These are phyloP conservation scores for Tephrocybe sp. DNA, from an alignment of 768 basidiomycete genomes.

Conservation along the genomic window DNA sequence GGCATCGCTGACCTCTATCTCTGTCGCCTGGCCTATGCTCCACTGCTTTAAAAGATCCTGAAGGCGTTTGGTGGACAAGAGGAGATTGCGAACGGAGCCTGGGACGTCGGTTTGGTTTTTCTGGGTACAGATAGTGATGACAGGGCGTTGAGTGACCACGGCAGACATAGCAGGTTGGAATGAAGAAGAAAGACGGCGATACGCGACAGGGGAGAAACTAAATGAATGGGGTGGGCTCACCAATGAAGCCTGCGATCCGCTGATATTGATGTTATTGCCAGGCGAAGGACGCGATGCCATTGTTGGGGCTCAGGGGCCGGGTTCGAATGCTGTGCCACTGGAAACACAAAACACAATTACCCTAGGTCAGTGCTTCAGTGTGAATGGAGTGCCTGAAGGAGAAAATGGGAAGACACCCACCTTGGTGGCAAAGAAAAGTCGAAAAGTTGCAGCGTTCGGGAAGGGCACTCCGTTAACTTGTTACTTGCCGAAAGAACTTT, in stretches of 20 bases:
- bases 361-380: background rate
- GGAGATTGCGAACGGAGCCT: conserved; percentile 59
- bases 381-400: background rate
- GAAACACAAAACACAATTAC: conserved; percentile 4
- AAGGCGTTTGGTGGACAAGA: conserved; percentile 81
- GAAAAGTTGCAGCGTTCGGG: background rate
- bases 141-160: conserved; percentile 16
- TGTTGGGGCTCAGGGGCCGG: background rate
- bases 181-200: background rate
- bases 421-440: background rate
- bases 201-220: background rate
- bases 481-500: background rate
- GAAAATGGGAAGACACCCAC: background rate
- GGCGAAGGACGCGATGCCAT: conserved; percentile 13
- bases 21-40: conserved; percentile 55
- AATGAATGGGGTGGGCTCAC: conserved; percentile 11
- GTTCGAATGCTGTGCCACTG: conserved; percentile 16
- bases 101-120: conserved; percentile 46
- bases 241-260: conserved; percentile 5
- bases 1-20: conserved; percentile 79
- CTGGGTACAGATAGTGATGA: conserved; percentile 23
- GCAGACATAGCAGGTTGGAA: background rate
- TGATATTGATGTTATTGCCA: conserved; percentile 13
- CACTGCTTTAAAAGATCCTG: conserved; percentile 72
- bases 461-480: too few species aligned